Evolutionary conservation across 179 eudicot species (phyloP), one percentile per base, ranked within the genome.

Genomic region (Pouteria campechiana): DNA sequence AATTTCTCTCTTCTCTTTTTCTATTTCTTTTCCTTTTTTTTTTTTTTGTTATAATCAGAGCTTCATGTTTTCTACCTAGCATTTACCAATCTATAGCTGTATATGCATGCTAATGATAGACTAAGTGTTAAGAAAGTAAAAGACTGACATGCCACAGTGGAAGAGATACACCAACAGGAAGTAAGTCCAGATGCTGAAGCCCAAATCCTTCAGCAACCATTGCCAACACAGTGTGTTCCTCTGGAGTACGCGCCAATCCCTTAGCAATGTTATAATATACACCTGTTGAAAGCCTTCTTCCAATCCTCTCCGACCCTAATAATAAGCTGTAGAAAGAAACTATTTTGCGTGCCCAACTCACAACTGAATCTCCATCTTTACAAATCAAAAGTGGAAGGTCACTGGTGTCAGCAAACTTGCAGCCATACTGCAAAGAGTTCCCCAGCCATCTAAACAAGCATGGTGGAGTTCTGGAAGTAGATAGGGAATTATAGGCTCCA

Each of bases 131-230:
- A n/a, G n/a, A n/a, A n/a, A n/a, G n/a, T n/a, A n/a, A n/a, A n/a
- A n/a, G n/a, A 63, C 89, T 73, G 68, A 92, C 99, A 83, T 83
- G 93, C 51, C 99, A 76, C 41, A 92, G 45, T 42, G 96, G 96
- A 62, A 92, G 85, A 44, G 96, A 87, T 39, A 83, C 81, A 43
- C 96, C 96, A 63, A 75, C 67, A 54, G 99, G 99, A 64, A 92
- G 74, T 58, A 80, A 64, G 58, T 92, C 99, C 21, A 92, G 68
- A 56, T 92, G 94, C 54, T 80, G 96, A 69, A 92, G 63, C 29
- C 99, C 94, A 74, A 92, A 87, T 44, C 63, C 74, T 60, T 88
- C 99, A 47, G 85, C 96, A 61, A 88, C 99, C 99, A 92, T 87
- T 38, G 93, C 94, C 68, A 92, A 70, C 18, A 92, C 74, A 20